Evolutionary conservation across 2,329 filamentous ascomycete genomes (phyloP), one percentile per base, ranked within the genome.

Genomic region (Monosporascus sp.): DNA sequence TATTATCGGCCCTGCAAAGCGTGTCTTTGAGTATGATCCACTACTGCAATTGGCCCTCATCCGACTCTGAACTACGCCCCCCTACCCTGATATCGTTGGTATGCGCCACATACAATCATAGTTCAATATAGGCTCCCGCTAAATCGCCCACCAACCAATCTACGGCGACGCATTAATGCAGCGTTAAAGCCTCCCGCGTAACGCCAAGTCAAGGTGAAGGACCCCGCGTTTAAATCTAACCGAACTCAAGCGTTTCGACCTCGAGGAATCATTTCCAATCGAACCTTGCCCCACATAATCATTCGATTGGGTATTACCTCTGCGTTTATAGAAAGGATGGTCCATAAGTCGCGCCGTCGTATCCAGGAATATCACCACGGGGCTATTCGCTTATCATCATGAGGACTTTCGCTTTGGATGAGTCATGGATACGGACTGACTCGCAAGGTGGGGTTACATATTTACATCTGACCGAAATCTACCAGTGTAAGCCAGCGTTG

Each of bases 191-290:
- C 48, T 26, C 48, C 40, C 40, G 48, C 52, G 53, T 55, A 51
- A 50, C 49, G 50, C 55, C 50, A 50, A 20, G 3, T 43, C 14
- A 14, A 14, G 14, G 17, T 20, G 22, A 18, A 3, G 3, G 46
- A 40, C 31, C 18, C 41, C 22, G n/a, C 49, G 8, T 53, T 24
- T 31, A 50, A 47, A 49, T 51, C 44, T 26, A 47, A 45, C 51
- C 50, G 38, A 54, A 24, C 24, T 55, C 58, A 53, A 62, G 58
- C 14, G 58, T 59, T 64, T 62, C 58, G 60, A 54, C 60, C 52
- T 60, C 57, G 57, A 55, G 50, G 55, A 49, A 47, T 38, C 55
- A 50, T 55, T 51, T 50, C 56, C 56, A 53, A 53, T 58, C 31
- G 62, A 59, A 63, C 63, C 61, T 58, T 46, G 55, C 57, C 58